These are phyloP conservation scores for Tolypocladium amazonense DNA, from an alignment of 2,329 filamentous ascomycete species.

Conservation along the genomic window DNA sequence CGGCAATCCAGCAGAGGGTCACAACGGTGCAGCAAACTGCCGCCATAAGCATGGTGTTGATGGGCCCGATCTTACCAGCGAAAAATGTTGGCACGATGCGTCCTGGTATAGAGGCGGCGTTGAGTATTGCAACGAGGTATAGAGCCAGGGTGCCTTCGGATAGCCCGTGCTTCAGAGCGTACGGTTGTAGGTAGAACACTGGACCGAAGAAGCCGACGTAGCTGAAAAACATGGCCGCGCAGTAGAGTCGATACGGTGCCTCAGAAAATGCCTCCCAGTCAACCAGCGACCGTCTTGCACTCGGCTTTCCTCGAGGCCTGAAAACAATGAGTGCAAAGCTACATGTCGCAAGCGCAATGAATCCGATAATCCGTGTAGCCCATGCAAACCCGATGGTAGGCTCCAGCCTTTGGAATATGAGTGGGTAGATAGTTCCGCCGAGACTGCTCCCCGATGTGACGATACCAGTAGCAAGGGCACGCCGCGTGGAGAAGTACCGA, in stretches of 20 bases:
- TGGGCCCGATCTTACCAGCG: conserved; percentile 27
- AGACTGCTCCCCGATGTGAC: conserved; percentile 29
- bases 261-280: conserved; percentile 9
- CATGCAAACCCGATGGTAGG: conserved; percentile 21
- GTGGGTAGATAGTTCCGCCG: conserved; percentile 26
- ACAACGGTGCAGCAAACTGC: conserved; percentile 21
- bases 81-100: conserved; percentile 35
- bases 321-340: conserved; percentile 17
- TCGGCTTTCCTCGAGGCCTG: conserved; percentile 10
- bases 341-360: conserved; percentile 20
- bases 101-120: conserved; percentile 37
- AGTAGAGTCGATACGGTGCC: conserved; percentile 19
- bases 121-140: conserved; percentile 40
- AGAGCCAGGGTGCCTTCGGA: conserved; percentile 21
- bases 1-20: conserved; percentile 30
- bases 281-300: not conserved
- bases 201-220: conserved; percentile 26
- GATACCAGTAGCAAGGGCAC: conserved; percentile 31
- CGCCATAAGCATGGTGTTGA: conserved; percentile 27
- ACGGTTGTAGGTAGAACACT: conserved; percentile 34
- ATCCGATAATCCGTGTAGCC: conserved; percentile 23
- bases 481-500: conserved; percentile 21
- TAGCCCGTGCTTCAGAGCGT: conserved; percentile 23
- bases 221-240: conserved; percentile 20
- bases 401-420: conserved; percentile 22